Percentiles rank a stretch among this genome's conserved stretches.
Evolutionary conservation across 2,329 filamentous ascomycete genomes (phyloP).

Genomic region (Coniosporium tulheliwenetii): DNA sequence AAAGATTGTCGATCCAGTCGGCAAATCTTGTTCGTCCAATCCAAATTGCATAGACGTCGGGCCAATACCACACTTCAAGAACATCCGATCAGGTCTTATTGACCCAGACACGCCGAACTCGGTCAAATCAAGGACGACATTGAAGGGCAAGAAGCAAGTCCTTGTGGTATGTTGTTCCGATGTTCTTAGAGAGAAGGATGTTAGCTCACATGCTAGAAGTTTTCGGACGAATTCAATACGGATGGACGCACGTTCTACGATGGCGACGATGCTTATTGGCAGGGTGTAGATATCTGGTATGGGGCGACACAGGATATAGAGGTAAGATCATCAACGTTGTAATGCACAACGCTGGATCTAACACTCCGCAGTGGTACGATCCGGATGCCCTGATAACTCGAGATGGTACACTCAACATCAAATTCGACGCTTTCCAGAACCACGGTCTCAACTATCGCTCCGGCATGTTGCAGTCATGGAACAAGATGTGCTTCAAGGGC

Average conservation of each 20-base stretch:
- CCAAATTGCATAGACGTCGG: slow-evolving; percentile 35
- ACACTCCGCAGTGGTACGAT: slow-evolving; percentile 47
- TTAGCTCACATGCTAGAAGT: slow-evolving; percentile 21
- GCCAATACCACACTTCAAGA: slow-evolving; percentile 37
- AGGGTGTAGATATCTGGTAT: slow-evolving; percentile 56
- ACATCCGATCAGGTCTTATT: slow-evolving; percentile 44
- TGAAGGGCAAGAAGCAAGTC: slow-evolving; percentile 44
- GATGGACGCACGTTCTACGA: slow-evolving; percentile 55
- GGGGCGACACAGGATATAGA: slow-evolving; percentile 55
- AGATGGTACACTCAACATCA: slow-evolving; percentile 46
- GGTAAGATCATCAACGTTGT: slow-evolving; percentile 19
- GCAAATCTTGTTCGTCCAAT: slow-evolving; percentile 23
- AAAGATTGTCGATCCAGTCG: slow-evolving; percentile 20
- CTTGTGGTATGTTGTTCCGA: slow-evolving; percentile 36
- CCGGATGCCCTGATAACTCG: slow-evolving; percentile 49
- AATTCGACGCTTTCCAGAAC: slow-evolving; percentile 49
- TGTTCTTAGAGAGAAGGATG: background rate
- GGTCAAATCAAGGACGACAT: slow-evolving; percentile 38
- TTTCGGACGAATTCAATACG: slow-evolving; percentile 57
- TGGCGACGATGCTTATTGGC: slow-evolving; percentile 53
- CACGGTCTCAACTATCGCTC: slow-evolving; percentile 53
- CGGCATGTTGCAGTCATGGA: slow-evolving; percentile 63
- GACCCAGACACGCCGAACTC: slow-evolving; percentile 51
- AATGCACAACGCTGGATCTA: background rate
- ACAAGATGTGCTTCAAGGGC: slow-evolving; percentile 57